phyloP scores from a whole-genome alignment of 1,284 basidiomycete genomes.

The Bondarzewia mesenterica region DNA sequence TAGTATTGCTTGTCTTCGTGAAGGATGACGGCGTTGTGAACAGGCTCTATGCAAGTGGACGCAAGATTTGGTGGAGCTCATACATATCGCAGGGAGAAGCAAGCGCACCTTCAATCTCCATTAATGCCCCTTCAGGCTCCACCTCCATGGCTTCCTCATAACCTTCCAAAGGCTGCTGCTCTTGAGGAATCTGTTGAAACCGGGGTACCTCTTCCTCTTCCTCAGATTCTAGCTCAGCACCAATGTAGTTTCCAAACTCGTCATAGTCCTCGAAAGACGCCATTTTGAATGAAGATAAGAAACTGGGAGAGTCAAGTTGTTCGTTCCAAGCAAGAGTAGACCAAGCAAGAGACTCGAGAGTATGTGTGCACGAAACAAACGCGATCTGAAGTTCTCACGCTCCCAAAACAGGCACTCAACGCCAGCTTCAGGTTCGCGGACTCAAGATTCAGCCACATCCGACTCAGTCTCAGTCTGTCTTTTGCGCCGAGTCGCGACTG shows the following conservation, averaged over 20 bases:
- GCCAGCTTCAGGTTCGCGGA: no score
- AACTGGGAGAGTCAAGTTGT: no score
- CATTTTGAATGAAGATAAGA: conserved; percentile 42
- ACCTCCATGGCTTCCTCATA: conserved; percentile 55
- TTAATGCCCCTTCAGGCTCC: conserved; percentile 52
- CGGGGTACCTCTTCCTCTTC: conserved; percentile 54
- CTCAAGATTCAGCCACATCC: no score
- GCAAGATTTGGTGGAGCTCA: neutral
- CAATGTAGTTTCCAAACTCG: conserved; percentile 95
- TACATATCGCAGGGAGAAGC: neutral
- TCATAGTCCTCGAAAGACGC: conserved; percentile 82
- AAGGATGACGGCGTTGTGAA: conserved; percentile 81
- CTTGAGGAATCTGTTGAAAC: conserved; percentile 28
- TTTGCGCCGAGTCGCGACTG: no score
- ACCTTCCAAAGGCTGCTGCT: conserved; percentile 57
- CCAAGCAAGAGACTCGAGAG: no score
- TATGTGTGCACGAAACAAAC: no score
- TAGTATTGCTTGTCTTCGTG: conserved; percentile 99
- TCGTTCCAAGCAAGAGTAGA: no score
- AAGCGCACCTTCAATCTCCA: conserved; percentile 72
- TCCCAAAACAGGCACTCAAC: no score
- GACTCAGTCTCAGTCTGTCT: no score
- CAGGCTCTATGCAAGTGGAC: conserved; percentile 39
- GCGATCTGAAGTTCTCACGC: no score
- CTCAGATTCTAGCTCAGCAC: conserved; percentile 85